phyloP scores from a whole-genome alignment of 345 rosid species.

The Eucalyptus sp. region DNA sequence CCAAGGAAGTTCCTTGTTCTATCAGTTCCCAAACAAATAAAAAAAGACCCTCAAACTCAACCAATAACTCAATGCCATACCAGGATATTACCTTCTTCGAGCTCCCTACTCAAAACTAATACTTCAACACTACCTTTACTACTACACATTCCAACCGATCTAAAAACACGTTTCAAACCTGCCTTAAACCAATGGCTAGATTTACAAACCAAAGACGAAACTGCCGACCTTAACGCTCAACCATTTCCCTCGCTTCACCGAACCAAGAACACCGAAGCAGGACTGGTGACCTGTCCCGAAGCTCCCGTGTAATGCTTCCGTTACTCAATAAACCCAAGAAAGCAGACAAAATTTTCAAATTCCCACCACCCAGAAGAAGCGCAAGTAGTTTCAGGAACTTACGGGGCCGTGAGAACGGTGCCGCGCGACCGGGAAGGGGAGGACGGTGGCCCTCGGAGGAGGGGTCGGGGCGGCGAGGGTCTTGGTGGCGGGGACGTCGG shows the following conservation, averaged over 20 bases:
- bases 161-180: neutral
- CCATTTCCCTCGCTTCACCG: neutral
- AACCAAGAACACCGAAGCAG: neutral
- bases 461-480: conserved; percentile 9
- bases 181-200: neutral
- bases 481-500: conserved; percentile 8
- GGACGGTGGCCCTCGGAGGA: conserved; percentile 49
- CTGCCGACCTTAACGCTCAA: neutral
- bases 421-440: conserved; percentile 84
- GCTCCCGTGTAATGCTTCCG: neutral
- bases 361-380: neutral
- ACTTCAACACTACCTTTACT: neutral
- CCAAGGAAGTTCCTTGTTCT: neutral
- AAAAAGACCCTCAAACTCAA: neutral
- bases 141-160: neutral
- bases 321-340: neutral
- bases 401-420: conserved; percentile 93
- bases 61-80: neutral
- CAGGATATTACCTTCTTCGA: neutral
- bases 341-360: neutral
- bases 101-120: neutral
- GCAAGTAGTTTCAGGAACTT: conserved; percentile 1
- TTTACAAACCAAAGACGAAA: neutral
- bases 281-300: neutral
- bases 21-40: neutral